These are phyloP conservation scores for Apophysomyces variabilis DNA, from an alignment of 371 early-diverging fungal species.

Conservation along the genomic window DNA sequence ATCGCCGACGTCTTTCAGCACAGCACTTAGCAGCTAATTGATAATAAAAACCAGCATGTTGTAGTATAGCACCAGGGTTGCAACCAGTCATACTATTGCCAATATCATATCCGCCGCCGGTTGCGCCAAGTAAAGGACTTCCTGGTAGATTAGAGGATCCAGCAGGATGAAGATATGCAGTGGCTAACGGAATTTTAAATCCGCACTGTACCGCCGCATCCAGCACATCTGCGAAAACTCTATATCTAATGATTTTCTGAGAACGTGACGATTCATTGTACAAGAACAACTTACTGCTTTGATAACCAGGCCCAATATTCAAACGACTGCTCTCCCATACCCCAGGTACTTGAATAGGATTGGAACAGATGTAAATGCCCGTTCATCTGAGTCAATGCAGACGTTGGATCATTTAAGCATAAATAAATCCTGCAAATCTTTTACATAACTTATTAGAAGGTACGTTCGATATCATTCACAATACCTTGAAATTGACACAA, in stretches of 20 bases:
- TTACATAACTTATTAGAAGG: neutral
- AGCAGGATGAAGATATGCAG: conserved; percentile 34
- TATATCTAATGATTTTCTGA: conserved; percentile 42
- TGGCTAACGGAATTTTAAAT: conserved; percentile 68
- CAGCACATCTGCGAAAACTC: conserved; percentile 78
- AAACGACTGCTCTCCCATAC: conserved; percentile 68
- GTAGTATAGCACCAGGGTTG: conserved; percentile 71
- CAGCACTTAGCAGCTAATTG: conserved; percentile 79
- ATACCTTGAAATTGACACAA: conserved; percentile 75
- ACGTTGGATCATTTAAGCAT: conserved; percentile 66
- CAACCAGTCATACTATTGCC: conserved; percentile 28
- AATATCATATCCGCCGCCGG: conserved; percentile 1
- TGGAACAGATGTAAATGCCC: conserved; percentile 71
- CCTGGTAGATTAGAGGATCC: conserved; percentile 17
- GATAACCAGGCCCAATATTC: conserved; percentile 88
- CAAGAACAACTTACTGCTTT: conserved; percentile 60
- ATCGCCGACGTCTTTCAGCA: conserved; percentile 71
- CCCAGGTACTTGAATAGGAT: conserved; percentile 55
- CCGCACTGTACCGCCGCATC: conserved; percentile 73
- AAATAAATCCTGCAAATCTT: conserved; percentile 78
- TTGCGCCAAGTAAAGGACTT: conserved; percentile 28
- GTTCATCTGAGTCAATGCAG: conserved; percentile 71
- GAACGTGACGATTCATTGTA: neutral
- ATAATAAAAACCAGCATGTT: conserved; percentile 88
- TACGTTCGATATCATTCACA: neutral